phyloP scores from a whole-genome alignment of 371 early-diverging fungal genomes.

The Rhizopus microsporus region DNA sequence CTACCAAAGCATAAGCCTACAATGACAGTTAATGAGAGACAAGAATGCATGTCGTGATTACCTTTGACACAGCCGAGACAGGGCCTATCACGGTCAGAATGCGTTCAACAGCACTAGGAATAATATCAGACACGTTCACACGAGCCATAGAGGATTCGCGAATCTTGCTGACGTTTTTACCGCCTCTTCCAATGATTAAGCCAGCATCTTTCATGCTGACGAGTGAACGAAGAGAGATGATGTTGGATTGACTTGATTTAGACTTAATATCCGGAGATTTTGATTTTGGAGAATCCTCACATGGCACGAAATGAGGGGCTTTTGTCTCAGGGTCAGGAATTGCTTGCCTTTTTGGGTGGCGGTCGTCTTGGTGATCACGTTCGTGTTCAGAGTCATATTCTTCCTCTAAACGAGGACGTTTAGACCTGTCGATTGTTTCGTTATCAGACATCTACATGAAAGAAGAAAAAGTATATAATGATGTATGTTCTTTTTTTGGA shows the following conservation, averaged over 20 bases:
- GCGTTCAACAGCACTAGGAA: constrained; percentile 74
- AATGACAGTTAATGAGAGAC: constrained; percentile 1
- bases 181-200: constrained; percentile 82
- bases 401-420: constrained; percentile 48
- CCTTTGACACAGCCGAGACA: constrained; percentile 73
- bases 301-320: constrained; percentile 49
- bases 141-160: constrained; percentile 75
- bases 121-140: constrained; percentile 78
- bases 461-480: neutral
- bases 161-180: constrained; percentile 80
- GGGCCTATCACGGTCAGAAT: constrained; percentile 77
- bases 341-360: constrained; percentile 49
- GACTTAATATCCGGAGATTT: constrained; percentile 14
- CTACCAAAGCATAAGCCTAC: constrained; percentile 74
- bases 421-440: constrained; percentile 43
- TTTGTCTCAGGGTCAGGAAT: constrained; percentile 54
- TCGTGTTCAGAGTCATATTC: constrained; percentile 45
- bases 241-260: neutral
- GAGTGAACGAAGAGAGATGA: constrained; percentile 65
- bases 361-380: constrained; percentile 37
- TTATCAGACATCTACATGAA: constrained; percentile 26
- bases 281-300: constrained; percentile 18
- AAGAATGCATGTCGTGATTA: constrained; percentile 16
- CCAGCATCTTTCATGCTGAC: constrained; percentile 84
- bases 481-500: neutral